Percentiles rank a stretch among this genome's conserved stretches.
Conservation (phyloP, 169 alveolate genomes). For the Cystoisospora suis region DNA sequence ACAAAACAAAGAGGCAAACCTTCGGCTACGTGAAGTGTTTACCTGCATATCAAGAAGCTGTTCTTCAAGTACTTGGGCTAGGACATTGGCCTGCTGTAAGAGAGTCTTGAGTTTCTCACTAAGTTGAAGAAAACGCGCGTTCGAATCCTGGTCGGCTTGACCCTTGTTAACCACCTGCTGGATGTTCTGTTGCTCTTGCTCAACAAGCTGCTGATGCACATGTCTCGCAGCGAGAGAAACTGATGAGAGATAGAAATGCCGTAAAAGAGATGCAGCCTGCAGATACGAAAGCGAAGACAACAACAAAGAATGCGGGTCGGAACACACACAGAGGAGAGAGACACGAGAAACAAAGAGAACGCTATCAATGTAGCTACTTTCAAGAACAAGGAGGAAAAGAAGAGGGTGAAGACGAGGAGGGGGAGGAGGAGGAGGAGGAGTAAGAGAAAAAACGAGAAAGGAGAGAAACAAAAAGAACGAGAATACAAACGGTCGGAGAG, state of each 20-base stretch:
- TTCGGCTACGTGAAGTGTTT: no score
- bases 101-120: background rate
- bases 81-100: background rate
- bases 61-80: background rate
- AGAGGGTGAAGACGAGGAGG: background rate
- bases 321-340: background rate
- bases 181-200: constrained; percentile 36
- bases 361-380: background rate
- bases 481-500: background rate
- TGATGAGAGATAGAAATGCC: background rate
- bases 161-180: constrained; percentile 8
- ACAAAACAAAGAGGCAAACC: no score
- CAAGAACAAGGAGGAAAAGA: background rate
- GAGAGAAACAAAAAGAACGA: background rate
- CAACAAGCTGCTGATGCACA: background rate
- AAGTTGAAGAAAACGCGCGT: background rate
- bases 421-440: background rate
- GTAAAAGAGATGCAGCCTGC: background rate
- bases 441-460: background rate
- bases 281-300: background rate
- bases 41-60: background rate
- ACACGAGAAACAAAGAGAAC: background rate
- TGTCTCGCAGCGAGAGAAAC: background rate
- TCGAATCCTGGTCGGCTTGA: background rate
- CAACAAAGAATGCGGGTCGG: background rate